phyloP scores from a whole-genome alignment of 192 early-diverging fungal genomes.

The Podila verticillata region DNA sequence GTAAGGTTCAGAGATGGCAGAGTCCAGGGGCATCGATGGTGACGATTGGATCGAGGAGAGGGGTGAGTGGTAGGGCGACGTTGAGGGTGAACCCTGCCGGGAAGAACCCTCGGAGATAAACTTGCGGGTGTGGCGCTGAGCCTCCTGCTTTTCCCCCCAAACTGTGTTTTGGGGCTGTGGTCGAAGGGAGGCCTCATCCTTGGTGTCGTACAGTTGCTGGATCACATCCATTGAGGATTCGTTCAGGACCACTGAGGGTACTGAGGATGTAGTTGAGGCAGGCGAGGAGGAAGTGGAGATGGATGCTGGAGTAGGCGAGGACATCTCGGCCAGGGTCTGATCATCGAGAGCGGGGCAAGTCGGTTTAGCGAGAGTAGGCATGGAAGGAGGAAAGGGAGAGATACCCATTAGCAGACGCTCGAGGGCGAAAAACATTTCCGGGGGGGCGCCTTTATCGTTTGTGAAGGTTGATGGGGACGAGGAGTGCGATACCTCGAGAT shows the following conservation, averaged over 20 bases:
- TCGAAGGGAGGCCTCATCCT: too few relatives aligned
- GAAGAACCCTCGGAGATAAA: neutral
- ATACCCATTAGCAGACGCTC: slow-evolving; percentile 43
- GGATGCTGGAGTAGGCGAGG: neutral
- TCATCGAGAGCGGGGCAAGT: slow-evolving; percentile 29
- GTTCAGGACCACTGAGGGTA: slow-evolving; percentile 7
- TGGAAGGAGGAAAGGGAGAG: slow-evolving; percentile 44
- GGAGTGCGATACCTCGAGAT: too few relatives aligned
- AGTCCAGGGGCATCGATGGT: slow-evolving; percentile 1
- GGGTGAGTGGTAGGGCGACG: neutral
- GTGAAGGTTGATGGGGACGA: neutral
- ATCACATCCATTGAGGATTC: neutral
- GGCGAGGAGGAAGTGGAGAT: neutral
- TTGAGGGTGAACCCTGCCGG: neutral
- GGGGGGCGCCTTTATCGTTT: slow-evolving; percentile 4
- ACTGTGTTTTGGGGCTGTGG: too few relatives aligned
- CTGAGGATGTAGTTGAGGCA: neutral
- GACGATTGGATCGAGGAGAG: slow-evolving; percentile 17
- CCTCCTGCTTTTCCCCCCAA: too few relatives aligned
- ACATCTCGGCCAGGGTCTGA: too few relatives aligned
- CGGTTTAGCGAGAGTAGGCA: slow-evolving; percentile 34
- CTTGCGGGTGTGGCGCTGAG: too few relatives aligned
- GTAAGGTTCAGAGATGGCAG: slow-evolving; percentile 18
- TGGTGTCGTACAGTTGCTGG: neutral
- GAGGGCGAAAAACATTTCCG: slow-evolving; percentile 30